Base-by-base conservation (phyloP, 1,139 yeast species). In the Saccharomyces pastorianus region DNA sequence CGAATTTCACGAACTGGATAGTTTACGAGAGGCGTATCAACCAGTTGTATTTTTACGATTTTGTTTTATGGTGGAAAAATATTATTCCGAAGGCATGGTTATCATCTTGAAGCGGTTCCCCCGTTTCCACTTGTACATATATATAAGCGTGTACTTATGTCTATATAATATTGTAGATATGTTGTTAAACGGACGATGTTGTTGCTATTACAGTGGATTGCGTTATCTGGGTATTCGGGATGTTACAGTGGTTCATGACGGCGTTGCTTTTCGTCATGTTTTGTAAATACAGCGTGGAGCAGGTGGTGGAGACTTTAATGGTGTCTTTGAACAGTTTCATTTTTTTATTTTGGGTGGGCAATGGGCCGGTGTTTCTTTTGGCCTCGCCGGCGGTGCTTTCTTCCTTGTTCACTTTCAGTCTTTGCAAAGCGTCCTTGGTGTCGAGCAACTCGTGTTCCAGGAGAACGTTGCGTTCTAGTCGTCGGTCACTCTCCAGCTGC, bases 31-130 rank as follows among this genome's bases (percentile, higher is more conserved):
- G 71, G 49, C 72, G 90, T 51, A 68, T 75, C 41, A 73, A 81
- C 46, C 79, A 83, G 57, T 73, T 88, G 59, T 72, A 73, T 31
- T 29, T 83, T 3, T 87, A 82, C 65, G 95, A 88, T 58, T 49
- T 71, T 25, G 66, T 68, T 2, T 59, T 75, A 58, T 64, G 70
- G 67, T 62, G 73, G 56, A 66, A 63, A 49, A 65, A 68, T 23
- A 41, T 49, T 25, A 11, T 53, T 9, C 51, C 44, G 49, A 41
- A 38, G 23, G 47, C 48, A 6, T 51, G 34, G 54, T 48, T 53
- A 47, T 23, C 38, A 6, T 14, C 46, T 23, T 31, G 14, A 23
- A 38, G 4, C 29, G 44, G 9, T 5, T 8, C 27, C 38, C 8
- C 13, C 13, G 23, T 44, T 14, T 8, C 9, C 14, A 25, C 50